phyloP scores from a whole-genome alignment of 2,329 filamentous ascomycete species.

The Aspergillus luchuensis region DNA sequence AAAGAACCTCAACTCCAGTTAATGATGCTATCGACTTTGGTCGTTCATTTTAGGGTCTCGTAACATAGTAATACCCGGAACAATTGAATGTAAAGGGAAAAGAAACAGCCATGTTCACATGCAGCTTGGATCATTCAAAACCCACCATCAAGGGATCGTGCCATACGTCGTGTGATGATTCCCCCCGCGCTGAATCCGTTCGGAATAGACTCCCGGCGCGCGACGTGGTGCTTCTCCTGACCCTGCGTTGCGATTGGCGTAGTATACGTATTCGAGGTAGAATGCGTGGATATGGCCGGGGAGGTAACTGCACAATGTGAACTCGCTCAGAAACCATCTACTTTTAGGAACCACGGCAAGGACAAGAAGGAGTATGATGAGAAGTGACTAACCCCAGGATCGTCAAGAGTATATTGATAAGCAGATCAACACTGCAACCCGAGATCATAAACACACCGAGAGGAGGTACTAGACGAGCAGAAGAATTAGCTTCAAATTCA shows the following conservation, averaged over 20 bases:
- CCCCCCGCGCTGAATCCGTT: constrained; percentile 43
- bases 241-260: constrained; percentile 57
- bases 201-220: constrained; percentile 45
- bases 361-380: neutral
- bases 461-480: constrained; percentile 59
- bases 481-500: neutral
- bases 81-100: too few species aligned
- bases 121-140: too few species aligned
- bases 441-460: constrained; percentile 65
- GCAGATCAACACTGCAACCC: constrained; percentile 65
- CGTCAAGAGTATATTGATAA: constrained; percentile 69
- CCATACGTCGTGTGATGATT: constrained; percentile 29
- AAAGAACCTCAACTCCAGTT: neutral
- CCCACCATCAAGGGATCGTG: constrained; percentile 19
- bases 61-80: neutral
- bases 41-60: neutral
- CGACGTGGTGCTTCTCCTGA: constrained; percentile 20
- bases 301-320: constrained; percentile 57
- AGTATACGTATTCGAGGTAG: constrained; percentile 82
- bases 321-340: neutral
- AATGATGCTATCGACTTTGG: neutral
- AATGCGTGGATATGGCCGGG: constrained; percentile 80
- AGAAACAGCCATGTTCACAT: too few species aligned
- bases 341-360: neutral
- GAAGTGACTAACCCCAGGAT: constrained; percentile 57